These are phyloP conservation scores for Elsinoe perseae DNA, from an alignment of 2,329 filamentous ascomycete species.

Conservation along the genomic window DNA sequence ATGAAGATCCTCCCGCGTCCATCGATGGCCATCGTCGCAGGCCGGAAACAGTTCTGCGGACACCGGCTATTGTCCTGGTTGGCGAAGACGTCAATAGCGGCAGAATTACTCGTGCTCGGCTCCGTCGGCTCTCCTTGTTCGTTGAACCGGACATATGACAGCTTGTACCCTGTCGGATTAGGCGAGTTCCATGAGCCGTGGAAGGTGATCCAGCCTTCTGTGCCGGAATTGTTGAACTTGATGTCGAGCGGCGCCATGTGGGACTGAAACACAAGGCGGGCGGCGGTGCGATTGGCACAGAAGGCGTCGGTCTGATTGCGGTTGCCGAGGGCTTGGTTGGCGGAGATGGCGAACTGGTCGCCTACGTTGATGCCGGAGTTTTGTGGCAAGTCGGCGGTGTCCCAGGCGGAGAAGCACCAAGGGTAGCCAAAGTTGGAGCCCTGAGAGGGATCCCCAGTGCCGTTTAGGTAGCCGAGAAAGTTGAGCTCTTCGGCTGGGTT, in stretches of 20 bases:
- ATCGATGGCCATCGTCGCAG: conserved; percentile 51
- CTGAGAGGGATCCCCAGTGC: conserved; percentile 36
- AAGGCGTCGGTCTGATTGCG: conserved; percentile 41
- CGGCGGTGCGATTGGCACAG: conserved; percentile 36
- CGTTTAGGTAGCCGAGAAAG: conserved; percentile 56
- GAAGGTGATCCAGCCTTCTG: conserved; percentile 58
- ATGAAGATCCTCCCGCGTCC: conserved; percentile 51
- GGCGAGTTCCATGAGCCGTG: conserved; percentile 59
- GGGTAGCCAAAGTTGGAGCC: conserved; percentile 63
- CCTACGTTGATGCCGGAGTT: conserved; percentile 39
- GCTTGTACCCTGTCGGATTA: conserved; percentile 44
- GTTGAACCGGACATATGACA: conserved; percentile 41
- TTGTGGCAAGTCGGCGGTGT: conserved; percentile 43
- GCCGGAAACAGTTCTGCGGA: conserved; percentile 53
- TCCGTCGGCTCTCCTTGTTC: conserved; percentile 39
- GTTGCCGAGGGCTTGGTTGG: conserved; percentile 28
- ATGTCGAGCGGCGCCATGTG: conserved; percentile 67
- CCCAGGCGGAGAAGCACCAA: conserved; percentile 60
- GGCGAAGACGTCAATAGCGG: conserved; percentile 46
- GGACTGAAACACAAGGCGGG: conserved; percentile 53
- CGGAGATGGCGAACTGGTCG: conserved; percentile 43
- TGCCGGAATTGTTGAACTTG: conserved; percentile 54
- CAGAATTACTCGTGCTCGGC: conserved; percentile 38
- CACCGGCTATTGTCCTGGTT: conserved; percentile 49
- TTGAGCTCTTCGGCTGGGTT: conserved; percentile 71